Evolutionary conservation across 2,329 filamentous ascomycete genomes (phyloP).

Genomic region (Monilinia fructigena): DNA sequence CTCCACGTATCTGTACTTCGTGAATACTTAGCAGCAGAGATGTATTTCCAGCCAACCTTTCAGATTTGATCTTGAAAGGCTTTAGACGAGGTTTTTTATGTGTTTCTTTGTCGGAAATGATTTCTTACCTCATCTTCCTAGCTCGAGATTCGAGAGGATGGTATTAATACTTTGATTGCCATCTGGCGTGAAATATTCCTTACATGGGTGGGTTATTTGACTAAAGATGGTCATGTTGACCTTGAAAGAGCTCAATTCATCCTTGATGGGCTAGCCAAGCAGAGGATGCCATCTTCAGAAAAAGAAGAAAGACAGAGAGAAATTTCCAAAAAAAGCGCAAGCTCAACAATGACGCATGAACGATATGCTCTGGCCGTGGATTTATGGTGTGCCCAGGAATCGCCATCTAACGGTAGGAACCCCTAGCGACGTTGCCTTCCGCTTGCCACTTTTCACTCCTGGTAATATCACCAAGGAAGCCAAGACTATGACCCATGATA

Average conservation of each 20-base stretch:
- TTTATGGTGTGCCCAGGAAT: constrained; percentile 35
- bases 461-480: constrained; percentile 56
- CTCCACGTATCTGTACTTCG: constrained; percentile 87
- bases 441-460: constrained; percentile 58
- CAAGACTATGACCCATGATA: constrained; percentile 74
- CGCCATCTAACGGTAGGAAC: constrained; percentile 35
- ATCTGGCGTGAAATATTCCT: constrained; percentile 95
- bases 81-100: constrained; percentile 98
- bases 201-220: constrained; percentile 94
- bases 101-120: constrained; percentile 99
- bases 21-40: constrained; percentile 89
- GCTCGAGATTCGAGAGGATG: constrained; percentile 95
- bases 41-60: constrained; percentile 83
- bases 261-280: constrained; percentile 80
- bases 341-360: constrained; percentile 55
- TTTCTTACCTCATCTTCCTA: constrained; percentile 95
- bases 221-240: constrained; percentile 90
- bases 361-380: constrained; percentile 41
- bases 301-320: constrained; percentile 82
- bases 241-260: constrained; percentile 85
- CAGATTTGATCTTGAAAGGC: constrained; percentile 91
- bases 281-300: constrained; percentile 93
- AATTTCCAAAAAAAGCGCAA: constrained; percentile 79
- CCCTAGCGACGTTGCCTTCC: constrained; percentile 38
- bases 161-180: constrained; percentile 92